These are phyloP conservation scores for Chlorencoelia australis DNA, from an alignment of 2,329 filamentous ascomycete genomes.

Conservation along the genomic window DNA sequence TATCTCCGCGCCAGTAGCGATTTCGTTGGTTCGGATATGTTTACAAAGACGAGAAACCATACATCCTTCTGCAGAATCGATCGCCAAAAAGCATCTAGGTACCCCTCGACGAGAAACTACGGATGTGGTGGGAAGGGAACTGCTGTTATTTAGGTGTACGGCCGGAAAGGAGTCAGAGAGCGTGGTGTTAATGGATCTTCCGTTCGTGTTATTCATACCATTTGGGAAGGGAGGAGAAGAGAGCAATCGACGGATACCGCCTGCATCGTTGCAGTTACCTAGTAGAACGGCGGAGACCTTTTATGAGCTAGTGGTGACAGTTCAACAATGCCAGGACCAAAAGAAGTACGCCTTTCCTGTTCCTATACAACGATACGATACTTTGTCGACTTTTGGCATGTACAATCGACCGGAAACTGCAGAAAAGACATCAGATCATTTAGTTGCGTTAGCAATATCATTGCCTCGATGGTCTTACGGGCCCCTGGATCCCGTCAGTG, in stretches of 20 bases:
- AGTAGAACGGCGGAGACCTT: conserved; percentile 93
- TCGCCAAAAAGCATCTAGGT: conserved; percentile 84
- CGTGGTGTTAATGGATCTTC: conserved; percentile 91
- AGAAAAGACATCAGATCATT: conserved; percentile 75
- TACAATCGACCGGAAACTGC: conserved; percentile 93
- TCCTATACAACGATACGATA: conserved; percentile 88
- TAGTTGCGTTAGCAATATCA: conserved; percentile 85
- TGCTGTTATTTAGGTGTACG: conserved; percentile 79
- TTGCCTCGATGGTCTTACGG: conserved; percentile 95
- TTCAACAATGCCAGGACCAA: conserved; percentile 85
- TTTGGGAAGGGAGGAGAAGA: conserved; percentile 88
- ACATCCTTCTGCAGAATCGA: conserved; percentile 87
- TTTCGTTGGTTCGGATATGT: conserved; percentile 90
- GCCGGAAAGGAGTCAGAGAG: conserved; percentile 77
- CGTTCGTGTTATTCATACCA: conserved; percentile 95
- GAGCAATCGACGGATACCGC: conserved; percentile 78
- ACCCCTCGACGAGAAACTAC: conserved; percentile 83
- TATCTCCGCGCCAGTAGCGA: conserved; percentile 75
- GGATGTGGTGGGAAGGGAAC: conserved; percentile 92
- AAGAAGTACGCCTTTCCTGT: conserved; percentile 88
- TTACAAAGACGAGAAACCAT: conserved; percentile 92
- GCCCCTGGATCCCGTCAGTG: conserved; percentile 85
- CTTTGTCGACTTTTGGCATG: conserved; percentile 96
- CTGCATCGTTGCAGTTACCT: conserved; percentile 80
- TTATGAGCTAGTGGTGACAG: conserved; percentile 92